Base-by-base conservation (phyloP, 23 red algal species). In the Gracilaria vermiculophylla region DNA sequence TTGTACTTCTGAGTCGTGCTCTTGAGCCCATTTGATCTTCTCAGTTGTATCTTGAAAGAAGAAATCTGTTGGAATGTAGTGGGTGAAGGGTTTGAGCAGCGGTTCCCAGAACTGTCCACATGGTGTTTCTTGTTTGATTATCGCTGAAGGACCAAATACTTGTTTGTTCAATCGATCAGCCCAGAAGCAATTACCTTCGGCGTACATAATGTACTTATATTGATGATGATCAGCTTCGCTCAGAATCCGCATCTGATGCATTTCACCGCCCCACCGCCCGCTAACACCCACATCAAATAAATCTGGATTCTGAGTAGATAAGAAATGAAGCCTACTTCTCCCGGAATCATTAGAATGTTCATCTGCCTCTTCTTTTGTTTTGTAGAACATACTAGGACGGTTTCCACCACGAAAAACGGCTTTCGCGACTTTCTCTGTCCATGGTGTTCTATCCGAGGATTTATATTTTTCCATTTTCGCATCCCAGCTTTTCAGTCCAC, bases 121-220 rank as follows among this genome's bases (percentile, higher is more conserved):
- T 37, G 92, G 97, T 40, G 97, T 95, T 52, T 95, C 81, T 71
- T 99, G 97, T 76, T 99, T 95, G 53, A 99, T 78, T 37, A 95
- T 76, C 33, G 83, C 92, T 49, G 91, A 94, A 50, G 97, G 91
- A 16, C 90, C 92, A 67, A 95, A 94, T 51, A 99, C 21, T 66
- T 99, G 97, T 23, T 92, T 89, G 53, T 91, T 91, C 3, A 99
- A 31, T 5, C 97, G 89, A 87, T 99, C 97, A 47, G 97, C 97
- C 97, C 97, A 99, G 67, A 94, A 94, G 62, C 97, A 99, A 52
- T 99, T 99, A 35, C 97, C 97, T 69, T 99, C 97, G 16, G 97
- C 97, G 58, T 99, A 95, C 25, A 99, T 37, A 47, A 93, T 90
- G 79, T 99, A 99, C 54, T 95, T 95, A 67, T 70, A 95, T 33